phyloP scores from a whole-genome alignment of 768 basidiomycete species.

The Pisolithus microcarpus region DNA sequence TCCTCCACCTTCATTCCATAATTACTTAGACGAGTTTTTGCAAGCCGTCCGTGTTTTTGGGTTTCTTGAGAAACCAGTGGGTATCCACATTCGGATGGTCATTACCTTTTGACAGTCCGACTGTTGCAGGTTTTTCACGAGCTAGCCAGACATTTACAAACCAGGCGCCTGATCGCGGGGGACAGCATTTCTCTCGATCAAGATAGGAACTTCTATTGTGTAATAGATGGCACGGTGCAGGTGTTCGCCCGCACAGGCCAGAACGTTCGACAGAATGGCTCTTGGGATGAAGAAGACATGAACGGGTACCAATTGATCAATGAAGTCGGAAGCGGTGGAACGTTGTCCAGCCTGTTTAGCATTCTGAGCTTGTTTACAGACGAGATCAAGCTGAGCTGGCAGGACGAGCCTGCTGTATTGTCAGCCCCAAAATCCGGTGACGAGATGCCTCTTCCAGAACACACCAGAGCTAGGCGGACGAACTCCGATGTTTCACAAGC shows the following conservation, averaged over 20 bases:
- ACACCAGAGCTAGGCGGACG: conserved; percentile 31
- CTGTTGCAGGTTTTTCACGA: conserved; percentile 82
- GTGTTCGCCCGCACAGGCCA: conserved; percentile 75
- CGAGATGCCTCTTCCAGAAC: conserved; percentile 16
- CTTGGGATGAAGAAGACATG: conserved; percentile 81
- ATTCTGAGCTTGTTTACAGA: conserved; percentile 97
- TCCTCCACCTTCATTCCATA: conserved; percentile 76
- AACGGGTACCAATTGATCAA: conserved; percentile 96
- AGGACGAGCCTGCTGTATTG: conserved; percentile 43
- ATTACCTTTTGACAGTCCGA: neutral
- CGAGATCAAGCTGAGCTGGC: conserved; percentile 88
- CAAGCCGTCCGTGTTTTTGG: conserved; percentile 96
- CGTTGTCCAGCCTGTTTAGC: conserved; percentile 91
- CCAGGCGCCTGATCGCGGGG: conserved; percentile 89
- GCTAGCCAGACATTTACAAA: conserved; percentile 92
- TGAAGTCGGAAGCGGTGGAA: conserved; percentile 93
- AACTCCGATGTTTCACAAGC: conserved; percentile 63
- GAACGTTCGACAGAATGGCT: conserved; percentile 40
- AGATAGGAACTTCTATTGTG: conserved; percentile 96
- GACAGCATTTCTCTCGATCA: conserved; percentile 87
- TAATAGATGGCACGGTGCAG: conserved; percentile 95
- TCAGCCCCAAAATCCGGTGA: conserved; percentile 22
- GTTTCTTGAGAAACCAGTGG: conserved; percentile 90
- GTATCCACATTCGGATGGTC: conserved; percentile 15
- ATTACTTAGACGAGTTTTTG: conserved; percentile 95